Percentiles rank a stretch among this genome's conserved stretches.
phyloP scores from a whole-genome alignment of 2,329 filamentous ascomycete species.

The Decorospora gaudefroyi region DNA sequence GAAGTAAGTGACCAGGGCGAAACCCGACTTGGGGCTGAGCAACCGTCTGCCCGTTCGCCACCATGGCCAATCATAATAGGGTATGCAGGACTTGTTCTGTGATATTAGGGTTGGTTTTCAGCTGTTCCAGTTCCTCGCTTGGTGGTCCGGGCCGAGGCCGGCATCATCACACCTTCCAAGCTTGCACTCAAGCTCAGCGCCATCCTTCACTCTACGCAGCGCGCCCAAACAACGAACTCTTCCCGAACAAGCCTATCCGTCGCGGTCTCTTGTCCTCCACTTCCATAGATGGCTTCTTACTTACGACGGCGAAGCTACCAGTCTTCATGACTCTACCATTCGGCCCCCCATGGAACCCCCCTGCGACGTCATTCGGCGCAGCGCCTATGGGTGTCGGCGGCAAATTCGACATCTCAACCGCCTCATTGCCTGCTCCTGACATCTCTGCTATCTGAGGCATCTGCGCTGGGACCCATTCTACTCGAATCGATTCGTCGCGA shows the following conservation, averaged over 20 bases:
- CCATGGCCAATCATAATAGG: background rate
- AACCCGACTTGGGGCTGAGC: constrained; percentile 1
- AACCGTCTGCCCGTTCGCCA: background rate
- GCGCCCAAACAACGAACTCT: constrained; percentile 12
- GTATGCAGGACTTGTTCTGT: background rate
- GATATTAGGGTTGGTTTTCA: constrained; percentile 2
- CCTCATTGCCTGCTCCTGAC: constrained; percentile 18
- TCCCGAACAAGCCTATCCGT: constrained; percentile 18
- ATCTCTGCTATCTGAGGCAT: constrained; percentile 13
- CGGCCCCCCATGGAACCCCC: background rate
- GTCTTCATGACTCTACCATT: constrained; percentile 9
- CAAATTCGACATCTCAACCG: constrained; percentile 24
- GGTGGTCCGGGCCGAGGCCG: background rate
- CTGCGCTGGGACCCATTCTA: constrained; percentile 39
- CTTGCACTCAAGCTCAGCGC: background rate
- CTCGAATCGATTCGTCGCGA: constrained; percentile 43
- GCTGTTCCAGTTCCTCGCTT: background rate
- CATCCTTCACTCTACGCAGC: constrained; percentile 3
- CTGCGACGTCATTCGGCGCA: constrained; percentile 3
- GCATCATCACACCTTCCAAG: background rate
- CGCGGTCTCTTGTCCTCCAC: constrained; percentile 12
- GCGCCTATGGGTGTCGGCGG: constrained; percentile 17
- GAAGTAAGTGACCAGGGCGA: constrained; percentile 2
- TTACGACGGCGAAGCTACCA: background rate
- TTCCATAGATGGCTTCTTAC: constrained; percentile 6